These are phyloP conservation scores for Salvia sclarea DNA, from an alignment of 305 asterid species.

Conservation along the genomic window DNA sequence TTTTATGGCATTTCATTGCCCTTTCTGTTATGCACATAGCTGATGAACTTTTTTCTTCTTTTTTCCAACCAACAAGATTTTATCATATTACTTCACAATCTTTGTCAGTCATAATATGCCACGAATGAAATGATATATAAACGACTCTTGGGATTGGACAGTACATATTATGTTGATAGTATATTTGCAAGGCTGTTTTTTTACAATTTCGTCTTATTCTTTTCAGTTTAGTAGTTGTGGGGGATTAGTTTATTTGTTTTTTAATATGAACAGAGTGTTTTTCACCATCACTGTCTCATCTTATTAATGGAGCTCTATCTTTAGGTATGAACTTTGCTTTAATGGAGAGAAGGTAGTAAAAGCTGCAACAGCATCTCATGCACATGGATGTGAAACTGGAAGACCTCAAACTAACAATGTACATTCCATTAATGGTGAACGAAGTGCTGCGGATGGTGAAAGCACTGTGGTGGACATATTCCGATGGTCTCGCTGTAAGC, in stretches of 20 bases:
- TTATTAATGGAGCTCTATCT: constrained; percentile 31
- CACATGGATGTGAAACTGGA: constrained; percentile 62
- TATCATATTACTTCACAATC: not conserved
- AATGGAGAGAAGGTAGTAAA: constrained; percentile 71
- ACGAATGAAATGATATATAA: not conserved
- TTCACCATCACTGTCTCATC: constrained; percentile 11
- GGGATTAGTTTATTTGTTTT: not conserved
- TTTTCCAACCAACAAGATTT: not conserved
- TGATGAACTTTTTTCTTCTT: not conserved
- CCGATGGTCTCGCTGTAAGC: constrained; percentile 87
- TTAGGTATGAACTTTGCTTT: constrained; percentile 92
- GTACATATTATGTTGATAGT: not conserved
- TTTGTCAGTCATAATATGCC: not conserved
- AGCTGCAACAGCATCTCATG: constrained; percentile 47
- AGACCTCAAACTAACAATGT: constrained; percentile 48
- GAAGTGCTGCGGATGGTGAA: constrained; percentile 56
- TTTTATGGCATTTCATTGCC: not conserved
- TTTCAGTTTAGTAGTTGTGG: constrained; percentile 4
- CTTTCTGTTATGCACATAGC: not conserved
- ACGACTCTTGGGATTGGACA: not conserved
- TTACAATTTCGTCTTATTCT: not conserved
- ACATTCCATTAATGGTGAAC: constrained; percentile 56
- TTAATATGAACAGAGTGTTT: constrained; percentile 9
- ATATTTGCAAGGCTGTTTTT: not conserved
- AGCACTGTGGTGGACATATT: constrained; percentile 59